A percentile compares a stretch with the other conserved stretches of the same genome.
phyloP scores from a whole-genome alignment of 1,284 basidiomycete genomes.

The Coniferiporia sulphurascens region DNA sequence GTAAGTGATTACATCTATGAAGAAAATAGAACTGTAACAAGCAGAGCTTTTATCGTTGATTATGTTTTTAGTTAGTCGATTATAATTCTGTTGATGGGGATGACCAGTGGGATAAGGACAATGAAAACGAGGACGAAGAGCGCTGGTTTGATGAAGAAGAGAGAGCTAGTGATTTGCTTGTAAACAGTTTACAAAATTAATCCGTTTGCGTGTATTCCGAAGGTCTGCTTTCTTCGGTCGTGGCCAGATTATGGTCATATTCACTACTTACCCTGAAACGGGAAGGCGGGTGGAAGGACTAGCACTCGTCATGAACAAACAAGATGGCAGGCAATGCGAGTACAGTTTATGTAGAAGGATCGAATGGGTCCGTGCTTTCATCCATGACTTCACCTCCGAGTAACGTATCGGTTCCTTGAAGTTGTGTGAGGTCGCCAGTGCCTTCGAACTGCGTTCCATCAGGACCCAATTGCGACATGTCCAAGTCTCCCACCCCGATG shows the following conservation, averaged over 20 bases:
- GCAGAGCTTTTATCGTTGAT: background rate
- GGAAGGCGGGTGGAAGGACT: too few species aligned
- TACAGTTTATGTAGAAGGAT: background rate
- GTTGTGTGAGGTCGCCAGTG: conserved; percentile 49
- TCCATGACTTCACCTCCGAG: conserved; percentile 61
- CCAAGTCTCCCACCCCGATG: conserved; percentile 34
- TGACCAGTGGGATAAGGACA: conserved; percentile 58
- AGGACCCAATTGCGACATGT: conserved; percentile 58
- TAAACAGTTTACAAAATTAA: background rate
- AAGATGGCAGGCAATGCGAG: too few species aligned
- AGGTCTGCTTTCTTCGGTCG: too few species aligned
- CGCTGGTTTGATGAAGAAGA: conserved; percentile 74
- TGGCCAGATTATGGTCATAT: too few species aligned
- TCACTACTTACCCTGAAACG: too few species aligned
- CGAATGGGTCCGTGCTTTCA: conserved; percentile 53
- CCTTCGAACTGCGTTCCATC: conserved; percentile 56
- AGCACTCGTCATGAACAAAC: too few species aligned
- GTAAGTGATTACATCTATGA: conserved; percentile 35
- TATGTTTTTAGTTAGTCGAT: conserved; percentile 47
- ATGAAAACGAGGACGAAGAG: conserved; percentile 62
- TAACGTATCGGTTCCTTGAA: conserved; percentile 47
- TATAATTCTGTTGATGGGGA: conserved; percentile 75
- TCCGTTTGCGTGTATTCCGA: too few species aligned
- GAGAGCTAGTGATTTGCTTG: conserved; percentile 27
- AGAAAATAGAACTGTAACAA: conserved; percentile 2